These are phyloP conservation scores for Penicillium cinerascens DNA, from an alignment of 495 filamentous ascomycete genomes.

Conservation along the genomic window DNA sequence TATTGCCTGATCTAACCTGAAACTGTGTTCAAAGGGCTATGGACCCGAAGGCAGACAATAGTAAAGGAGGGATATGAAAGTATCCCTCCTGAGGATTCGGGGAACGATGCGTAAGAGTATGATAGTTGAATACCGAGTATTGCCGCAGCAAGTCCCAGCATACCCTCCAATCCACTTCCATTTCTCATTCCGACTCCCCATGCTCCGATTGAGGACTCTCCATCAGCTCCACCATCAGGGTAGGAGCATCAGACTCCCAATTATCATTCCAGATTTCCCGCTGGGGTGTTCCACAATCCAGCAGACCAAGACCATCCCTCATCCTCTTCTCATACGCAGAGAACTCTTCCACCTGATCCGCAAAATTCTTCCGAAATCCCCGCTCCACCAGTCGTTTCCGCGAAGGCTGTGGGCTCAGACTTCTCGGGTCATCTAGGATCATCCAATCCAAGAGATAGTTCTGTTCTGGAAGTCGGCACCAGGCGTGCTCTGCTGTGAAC, in stretches of 20 bases:
- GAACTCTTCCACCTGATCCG: no score
- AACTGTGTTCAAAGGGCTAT: no score
- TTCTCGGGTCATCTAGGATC: conserved; percentile 1
- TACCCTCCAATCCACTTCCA: neutral
- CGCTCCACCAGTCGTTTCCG: conserved; percentile 21
- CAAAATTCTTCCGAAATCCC: conserved; percentile 23
- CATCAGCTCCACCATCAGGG: neutral
- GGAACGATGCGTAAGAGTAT: no score
- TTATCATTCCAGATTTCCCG: neutral
- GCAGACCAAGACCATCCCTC: neutral
- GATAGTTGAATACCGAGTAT: neutral
- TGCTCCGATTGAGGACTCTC: neutral
- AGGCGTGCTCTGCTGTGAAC: neutral
- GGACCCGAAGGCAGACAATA: no score
- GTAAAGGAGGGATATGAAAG: no score
- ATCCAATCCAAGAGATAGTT: conserved; percentile 3
- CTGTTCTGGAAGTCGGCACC: neutral
- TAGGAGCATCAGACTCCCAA: neutral
- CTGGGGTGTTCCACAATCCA: neutral
- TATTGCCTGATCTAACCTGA: no score
- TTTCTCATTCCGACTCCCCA: neutral
- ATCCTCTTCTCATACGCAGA: neutral
- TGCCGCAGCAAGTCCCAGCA: neutral
- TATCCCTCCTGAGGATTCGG: no score
- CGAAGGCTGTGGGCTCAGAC: conserved; percentile 21